Percentiles rank a stretch among this genome's conserved stretches.
These are phyloP conservation scores for Sugiyamaella smithiae DNA, from an alignment of 805 yeast species.

Conservation along the genomic window DNA sequence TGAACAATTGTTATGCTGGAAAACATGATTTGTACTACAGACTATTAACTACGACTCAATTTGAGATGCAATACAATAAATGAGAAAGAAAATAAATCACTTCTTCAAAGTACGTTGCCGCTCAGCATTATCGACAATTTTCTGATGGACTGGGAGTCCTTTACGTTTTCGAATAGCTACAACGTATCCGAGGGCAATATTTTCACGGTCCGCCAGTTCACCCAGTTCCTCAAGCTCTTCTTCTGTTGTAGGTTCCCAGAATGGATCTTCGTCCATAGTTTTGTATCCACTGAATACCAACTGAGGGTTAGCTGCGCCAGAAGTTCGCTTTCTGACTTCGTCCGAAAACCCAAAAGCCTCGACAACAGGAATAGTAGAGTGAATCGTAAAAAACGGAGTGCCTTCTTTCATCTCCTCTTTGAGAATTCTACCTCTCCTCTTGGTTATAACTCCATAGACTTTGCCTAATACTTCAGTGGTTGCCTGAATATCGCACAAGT, in stretches of 20 bases:
- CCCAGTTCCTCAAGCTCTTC: conserved; percentile 94
- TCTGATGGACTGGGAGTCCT: conserved; percentile 86
- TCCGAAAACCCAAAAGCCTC: conserved; percentile 97
- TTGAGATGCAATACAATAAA: too few relatives aligned
- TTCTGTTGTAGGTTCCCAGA: conserved; percentile 98
- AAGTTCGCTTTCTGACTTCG: conserved; percentile 86
- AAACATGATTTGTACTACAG: too few relatives aligned
- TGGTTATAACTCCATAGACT: conserved; percentile 91
- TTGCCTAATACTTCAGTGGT: conserved; percentile 91
- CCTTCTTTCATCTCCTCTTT: conserved; percentile 98
- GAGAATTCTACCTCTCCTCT: conserved; percentile 77
- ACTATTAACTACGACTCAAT: too few relatives aligned
- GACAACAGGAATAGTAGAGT: conserved; percentile 83
- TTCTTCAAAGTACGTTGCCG: conserved; percentile 75
- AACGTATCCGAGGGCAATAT: conserved; percentile 84
- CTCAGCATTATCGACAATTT: conserved; percentile 88
- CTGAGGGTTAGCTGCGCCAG: conserved; percentile 98
- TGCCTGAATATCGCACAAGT: conserved; percentile 92
- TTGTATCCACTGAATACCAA: conserved; percentile 87
- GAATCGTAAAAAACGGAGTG: conserved; percentile 88
- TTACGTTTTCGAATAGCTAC: conserved; percentile 77
- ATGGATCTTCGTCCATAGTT: conserved; percentile 86
- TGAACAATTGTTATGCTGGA: too few relatives aligned
- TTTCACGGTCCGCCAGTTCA: conserved; percentile 87
- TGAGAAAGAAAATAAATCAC: neutral